These are phyloP conservation scores for Erodium maritimum DNA, from an alignment of 345 rosid species.

Conservation along the genomic window DNA sequence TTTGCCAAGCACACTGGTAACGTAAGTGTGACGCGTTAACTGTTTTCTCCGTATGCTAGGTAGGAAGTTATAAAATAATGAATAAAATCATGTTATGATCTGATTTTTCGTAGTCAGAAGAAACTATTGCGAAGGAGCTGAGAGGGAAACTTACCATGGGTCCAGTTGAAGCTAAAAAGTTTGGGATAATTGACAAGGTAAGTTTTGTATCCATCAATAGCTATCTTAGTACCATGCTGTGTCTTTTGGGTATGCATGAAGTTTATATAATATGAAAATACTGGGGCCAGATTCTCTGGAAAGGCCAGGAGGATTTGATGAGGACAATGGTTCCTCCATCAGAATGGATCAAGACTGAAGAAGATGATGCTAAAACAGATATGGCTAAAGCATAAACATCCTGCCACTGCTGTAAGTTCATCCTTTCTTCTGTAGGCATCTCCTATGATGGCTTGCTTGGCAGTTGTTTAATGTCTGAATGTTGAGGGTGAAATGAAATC, in stretches of 20 bases:
- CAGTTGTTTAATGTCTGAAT: background rate
- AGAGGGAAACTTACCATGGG: constrained; percentile 67
- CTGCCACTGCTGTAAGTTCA: background rate
- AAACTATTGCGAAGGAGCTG: constrained; percentile 56
- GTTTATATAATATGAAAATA: constrained; percentile 1
- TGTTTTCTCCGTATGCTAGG: background rate
- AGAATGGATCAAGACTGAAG: constrained; percentile 53
- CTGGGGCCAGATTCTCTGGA: constrained; percentile 54
- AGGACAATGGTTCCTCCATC: constrained; percentile 55
- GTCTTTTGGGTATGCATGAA: background rate
- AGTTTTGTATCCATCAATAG: background rate
- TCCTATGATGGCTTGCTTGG: background rate
- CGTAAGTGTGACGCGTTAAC: constrained; percentile 28
- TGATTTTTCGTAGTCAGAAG: constrained; percentile 38
- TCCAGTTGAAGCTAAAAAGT: constrained; percentile 56
- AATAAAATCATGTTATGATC: constrained; percentile 9
- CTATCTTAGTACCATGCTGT: background rate
- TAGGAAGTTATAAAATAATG: background rate
- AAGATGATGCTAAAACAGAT: too few species aligned
- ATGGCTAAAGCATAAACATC: constrained; percentile 15
- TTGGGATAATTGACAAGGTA: constrained; percentile 84
- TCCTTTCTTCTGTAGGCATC: background rate
- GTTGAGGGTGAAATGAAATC: background rate
- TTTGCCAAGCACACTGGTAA: constrained; percentile 82
- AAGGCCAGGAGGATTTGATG: constrained; percentile 62